phyloP scores from a whole-genome alignment of 2,329 filamentous ascomycete genomes.

The Pseudogymnoascus sp. region DNA sequence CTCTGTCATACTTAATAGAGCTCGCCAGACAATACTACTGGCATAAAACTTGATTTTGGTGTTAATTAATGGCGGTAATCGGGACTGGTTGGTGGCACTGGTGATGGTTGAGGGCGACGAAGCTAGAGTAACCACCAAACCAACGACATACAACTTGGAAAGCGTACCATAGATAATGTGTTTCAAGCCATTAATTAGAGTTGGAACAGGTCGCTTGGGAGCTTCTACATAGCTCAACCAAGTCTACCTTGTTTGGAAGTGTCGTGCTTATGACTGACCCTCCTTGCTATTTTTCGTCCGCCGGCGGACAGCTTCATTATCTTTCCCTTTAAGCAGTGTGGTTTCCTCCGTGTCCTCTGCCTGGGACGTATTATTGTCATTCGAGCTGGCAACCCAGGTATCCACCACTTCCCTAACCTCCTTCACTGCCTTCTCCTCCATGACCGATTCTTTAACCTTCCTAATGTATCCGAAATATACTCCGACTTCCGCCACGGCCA shows the following conservation, averaged over 20 bases:
- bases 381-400: slow-evolving; percentile 51
- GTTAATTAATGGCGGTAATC: not conserved
- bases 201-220: not conserved
- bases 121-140: not conserved
- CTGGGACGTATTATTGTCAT: not conserved
- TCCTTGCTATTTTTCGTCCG: not conserved
- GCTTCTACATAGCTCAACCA: not conserved
- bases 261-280: slow-evolving; percentile 2
- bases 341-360: not conserved
- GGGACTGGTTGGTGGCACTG: not conserved
- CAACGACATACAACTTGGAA: not conserved
- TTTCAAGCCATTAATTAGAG: not conserved
- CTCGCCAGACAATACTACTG: not conserved
- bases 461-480: slow-evolving; percentile 71
- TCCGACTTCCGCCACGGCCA: slow-evolving; percentile 68
- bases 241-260: not conserved
- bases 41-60: not conserved
- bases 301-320: not conserved
- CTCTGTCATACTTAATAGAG: not conserved
- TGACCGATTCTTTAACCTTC: slow-evolving; percentile 61
- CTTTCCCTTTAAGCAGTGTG: not conserved
- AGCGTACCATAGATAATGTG: not conserved
- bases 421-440: slow-evolving; percentile 49
- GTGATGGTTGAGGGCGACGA: not conserved
- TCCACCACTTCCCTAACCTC: slow-evolving; percentile 64